These are phyloP conservation scores for Colletotrichum aenigma DNA, from an alignment of 2,329 filamentous ascomycete genomes.

Conservation along the genomic window DNA sequence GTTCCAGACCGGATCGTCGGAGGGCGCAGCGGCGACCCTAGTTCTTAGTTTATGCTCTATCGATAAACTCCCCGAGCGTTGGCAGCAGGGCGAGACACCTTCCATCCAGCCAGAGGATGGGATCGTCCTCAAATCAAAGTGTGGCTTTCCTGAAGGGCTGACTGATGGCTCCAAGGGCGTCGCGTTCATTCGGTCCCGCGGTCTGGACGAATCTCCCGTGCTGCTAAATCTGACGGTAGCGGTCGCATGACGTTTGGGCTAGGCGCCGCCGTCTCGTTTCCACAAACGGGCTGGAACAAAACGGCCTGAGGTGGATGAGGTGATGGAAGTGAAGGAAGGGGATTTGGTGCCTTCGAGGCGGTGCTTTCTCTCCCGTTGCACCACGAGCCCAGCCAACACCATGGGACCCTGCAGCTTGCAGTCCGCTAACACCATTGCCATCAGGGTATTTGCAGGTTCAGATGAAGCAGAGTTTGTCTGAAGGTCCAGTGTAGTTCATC, in stretches of 20 bases:
- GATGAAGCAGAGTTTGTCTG: constrained; percentile 6
- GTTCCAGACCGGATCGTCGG: not conserved
- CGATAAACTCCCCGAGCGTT: not conserved
- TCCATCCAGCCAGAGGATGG: not conserved
- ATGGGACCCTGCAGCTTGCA: not conserved
- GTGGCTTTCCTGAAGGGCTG: not conserved
- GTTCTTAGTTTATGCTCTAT: not conserved
- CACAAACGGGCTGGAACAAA: not conserved
- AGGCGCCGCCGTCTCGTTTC: not conserved
- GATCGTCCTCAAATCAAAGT: not conserved
- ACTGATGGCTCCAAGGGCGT: not conserved
- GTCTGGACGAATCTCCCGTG: not conserved
- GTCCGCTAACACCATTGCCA: not conserved
- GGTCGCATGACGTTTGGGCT: not conserved
- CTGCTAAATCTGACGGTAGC: not conserved
- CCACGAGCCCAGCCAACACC: not conserved
- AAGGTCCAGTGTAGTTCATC: not conserved
- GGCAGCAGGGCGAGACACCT: not conserved
- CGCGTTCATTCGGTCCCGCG: not conserved
- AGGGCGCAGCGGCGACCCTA: not conserved
- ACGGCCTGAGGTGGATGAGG: not conserved
- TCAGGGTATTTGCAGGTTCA: not conserved
- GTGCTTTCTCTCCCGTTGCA: not conserved
- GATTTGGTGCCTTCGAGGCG: not conserved
- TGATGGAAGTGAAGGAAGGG: not conserved